Evolutionary conservation across 148 eudicot species (phyloP), one percentile per base, ranked within the genome.

Genomic region (Amaranthus cruentus): DNA sequence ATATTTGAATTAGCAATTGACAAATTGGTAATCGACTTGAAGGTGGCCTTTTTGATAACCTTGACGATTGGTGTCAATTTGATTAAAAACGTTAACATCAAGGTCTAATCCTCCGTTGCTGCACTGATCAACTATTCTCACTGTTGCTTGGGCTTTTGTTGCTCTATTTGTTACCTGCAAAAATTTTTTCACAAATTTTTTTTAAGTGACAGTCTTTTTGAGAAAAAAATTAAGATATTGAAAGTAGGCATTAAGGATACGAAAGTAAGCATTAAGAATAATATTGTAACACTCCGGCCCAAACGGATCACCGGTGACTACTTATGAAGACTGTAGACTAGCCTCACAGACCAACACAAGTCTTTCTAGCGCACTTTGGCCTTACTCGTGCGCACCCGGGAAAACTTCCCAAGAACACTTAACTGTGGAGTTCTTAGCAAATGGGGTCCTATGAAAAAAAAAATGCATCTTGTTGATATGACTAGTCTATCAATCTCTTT

Each of bases 61-160:
- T 54, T 69, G 76, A 5, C 83, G 73, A 46, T 83, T 53, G 18
- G 88, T 86, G 74, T 83, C 88, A 28, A 86, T 47, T 66, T 75
- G 65, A 2, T 69, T 73, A 66, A 86, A 86, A 8, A 86, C 83
- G 14, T 80, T 84, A 12, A 64, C 80, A 58, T 86, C 88, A 44
- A 83, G 75, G 15, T 86, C 87, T 21, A 86, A 73, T 59, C 87
- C 88, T 77, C 88, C 87, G 44, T 86, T 86, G 47, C 81, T 73
- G 63, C 88, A 86, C 55, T 86, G 87, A 56, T 86, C 88, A 0
- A 83, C 83, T 8, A 86, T 86, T 56, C 88, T 79, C 55, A 83
- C 88, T 6, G 83, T 86, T 75, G 44, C 59, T 66, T 75, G 74
- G 0, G 88, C 85, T 51, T 83, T 80, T 3, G 88, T 86, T 47